Evolutionary conservation across 257 asterid genomes (phyloP).

Genomic region (Penstemon newberryi): DNA sequence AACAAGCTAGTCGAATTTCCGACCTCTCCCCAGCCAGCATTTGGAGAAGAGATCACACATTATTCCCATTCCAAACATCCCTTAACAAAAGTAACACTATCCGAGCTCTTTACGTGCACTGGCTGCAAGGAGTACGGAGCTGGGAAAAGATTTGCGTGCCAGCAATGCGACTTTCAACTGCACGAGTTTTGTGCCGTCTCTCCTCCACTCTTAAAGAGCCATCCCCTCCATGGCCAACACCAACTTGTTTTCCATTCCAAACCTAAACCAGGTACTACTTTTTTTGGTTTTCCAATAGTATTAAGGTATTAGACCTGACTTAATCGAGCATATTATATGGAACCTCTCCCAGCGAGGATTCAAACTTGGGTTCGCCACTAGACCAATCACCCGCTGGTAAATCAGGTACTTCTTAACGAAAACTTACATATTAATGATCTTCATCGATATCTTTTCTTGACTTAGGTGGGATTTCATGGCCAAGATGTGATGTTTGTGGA

Average conservation of each 20-base stretch:
- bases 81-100: slow-evolving; percentile 37
- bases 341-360: too few species aligned
- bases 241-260: slow-evolving; percentile 68
- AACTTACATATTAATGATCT: too few species aligned
- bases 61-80: slow-evolving; percentile 69
- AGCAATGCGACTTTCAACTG: slow-evolving; percentile 74
- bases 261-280: slow-evolving; percentile 56
- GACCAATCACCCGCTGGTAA: too few species aligned
- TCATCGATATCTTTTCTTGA: not conserved
- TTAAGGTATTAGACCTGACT: too few species aligned
- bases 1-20: slow-evolving; percentile 42
- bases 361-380: too few species aligned
- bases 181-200: slow-evolving; percentile 69
- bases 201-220: slow-evolving; percentile 53
- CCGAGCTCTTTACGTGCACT: slow-evolving; percentile 56
- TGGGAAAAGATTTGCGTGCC: slow-evolving; percentile 68
- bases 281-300: too few species aligned
- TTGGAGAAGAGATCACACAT: slow-evolving; percentile 53
- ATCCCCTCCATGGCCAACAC: slow-evolving; percentile 85
- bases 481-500: slow-evolving; percentile 70
- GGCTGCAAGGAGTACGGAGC: slow-evolving; percentile 88
- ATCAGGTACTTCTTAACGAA: too few species aligned
- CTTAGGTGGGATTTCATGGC: slow-evolving; percentile 59
- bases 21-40: slow-evolving; percentile 46
- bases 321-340: too few species aligned